phyloP scores from a whole-genome alignment of 352 stramenopile species.

The Phytophthora crassamura region DNA sequence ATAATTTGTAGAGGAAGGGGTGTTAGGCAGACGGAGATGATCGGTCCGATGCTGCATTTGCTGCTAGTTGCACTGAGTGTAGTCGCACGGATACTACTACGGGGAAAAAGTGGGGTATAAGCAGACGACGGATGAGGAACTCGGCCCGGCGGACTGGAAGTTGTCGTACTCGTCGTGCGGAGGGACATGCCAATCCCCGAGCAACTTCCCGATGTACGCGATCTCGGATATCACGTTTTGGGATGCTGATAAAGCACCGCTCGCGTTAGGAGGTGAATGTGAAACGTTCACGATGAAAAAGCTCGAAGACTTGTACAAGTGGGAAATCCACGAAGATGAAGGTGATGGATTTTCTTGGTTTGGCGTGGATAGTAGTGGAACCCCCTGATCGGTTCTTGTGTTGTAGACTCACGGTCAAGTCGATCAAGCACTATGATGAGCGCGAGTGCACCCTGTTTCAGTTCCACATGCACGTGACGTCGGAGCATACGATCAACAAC shows the following conservation, averaged over 20 bases:
- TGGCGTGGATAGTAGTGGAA: not conserved
- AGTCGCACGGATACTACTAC: slow-evolving; percentile 27
- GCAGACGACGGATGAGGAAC: slow-evolving; percentile 37
- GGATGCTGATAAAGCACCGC: slow-evolving; percentile 17
- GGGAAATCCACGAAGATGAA: slow-evolving; percentile 49
- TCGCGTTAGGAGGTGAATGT: slow-evolving; percentile 61
- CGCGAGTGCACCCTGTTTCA: slow-evolving; percentile 61
- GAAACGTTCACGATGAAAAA: slow-evolving; percentile 63
- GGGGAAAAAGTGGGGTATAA: slow-evolving; percentile 57
- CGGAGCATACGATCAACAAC: slow-evolving; percentile 55
- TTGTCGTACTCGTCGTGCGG: slow-evolving; percentile 41
- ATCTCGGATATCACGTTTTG: slow-evolving; percentile 26
- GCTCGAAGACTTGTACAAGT: slow-evolving; percentile 72
- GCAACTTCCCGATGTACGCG: slow-evolving; percentile 49
- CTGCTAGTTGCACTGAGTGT: slow-evolving; percentile 35
- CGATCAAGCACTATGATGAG: slow-evolving; percentile 45
- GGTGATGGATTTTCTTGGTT: slow-evolving; percentile 22
- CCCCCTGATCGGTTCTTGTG: not conserved
- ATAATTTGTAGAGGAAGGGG: not conserved
- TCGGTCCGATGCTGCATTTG: slow-evolving; percentile 18
- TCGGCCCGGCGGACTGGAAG: slow-evolving; percentile 55
- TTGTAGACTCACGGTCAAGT: slow-evolving; percentile 56
- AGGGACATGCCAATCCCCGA: slow-evolving; percentile 59
- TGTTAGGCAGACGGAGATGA: slow-evolving; percentile 6
- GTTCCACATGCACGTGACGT: slow-evolving; percentile 59